phyloP scores from a whole-genome alignment of 371 early-diverging fungal species.

The Lichtheimia corymbifera region DNA sequence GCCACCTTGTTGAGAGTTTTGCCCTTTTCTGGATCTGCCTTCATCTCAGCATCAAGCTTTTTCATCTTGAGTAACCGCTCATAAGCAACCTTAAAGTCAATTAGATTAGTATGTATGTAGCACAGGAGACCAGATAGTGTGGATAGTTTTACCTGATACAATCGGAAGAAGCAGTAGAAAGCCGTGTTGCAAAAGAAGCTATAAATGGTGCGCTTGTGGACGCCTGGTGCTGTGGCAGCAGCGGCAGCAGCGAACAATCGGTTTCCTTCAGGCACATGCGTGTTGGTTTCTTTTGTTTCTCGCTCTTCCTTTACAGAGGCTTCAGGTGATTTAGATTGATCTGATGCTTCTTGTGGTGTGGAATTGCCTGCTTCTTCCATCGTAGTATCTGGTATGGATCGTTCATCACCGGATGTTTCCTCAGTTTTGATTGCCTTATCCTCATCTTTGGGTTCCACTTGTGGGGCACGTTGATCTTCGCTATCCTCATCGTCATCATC shows the following conservation, averaged over 20 bases:
- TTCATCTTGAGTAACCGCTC: constrained; percentile 80
- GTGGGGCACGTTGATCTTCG: not conserved
- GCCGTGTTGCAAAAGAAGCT: constrained; percentile 75
- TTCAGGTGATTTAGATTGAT: constrained; percentile 11
- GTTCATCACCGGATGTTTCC: constrained; percentile 24
- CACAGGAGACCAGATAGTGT: not conserved
- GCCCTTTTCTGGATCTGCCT: constrained; percentile 55
- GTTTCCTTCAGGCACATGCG: constrained; percentile 16
- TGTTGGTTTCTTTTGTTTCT: not conserved
- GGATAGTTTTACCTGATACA: constrained; percentile 66
- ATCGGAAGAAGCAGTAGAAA: constrained; percentile 88
- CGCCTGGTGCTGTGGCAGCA: constrained; percentile 42
- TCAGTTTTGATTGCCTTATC: constrained; percentile 21
- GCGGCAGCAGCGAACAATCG: constrained; percentile 54
- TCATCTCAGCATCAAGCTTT: constrained; percentile 61
- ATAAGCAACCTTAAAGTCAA: constrained; percentile 68
- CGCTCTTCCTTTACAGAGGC: constrained; percentile 15
- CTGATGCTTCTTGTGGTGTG: constrained; percentile 13
- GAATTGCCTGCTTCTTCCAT: constrained; percentile 25
- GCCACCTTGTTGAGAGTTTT: constrained; percentile 78
- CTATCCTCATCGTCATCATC: constrained; percentile 9
- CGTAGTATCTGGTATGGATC: not conserved
- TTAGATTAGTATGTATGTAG: too few species aligned
- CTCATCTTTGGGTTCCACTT: constrained; percentile 3
- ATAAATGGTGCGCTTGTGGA: constrained; percentile 43